Base-by-base conservation (phyloP, 768 basidiomycete species). In the Boletus insuetus region DNA sequence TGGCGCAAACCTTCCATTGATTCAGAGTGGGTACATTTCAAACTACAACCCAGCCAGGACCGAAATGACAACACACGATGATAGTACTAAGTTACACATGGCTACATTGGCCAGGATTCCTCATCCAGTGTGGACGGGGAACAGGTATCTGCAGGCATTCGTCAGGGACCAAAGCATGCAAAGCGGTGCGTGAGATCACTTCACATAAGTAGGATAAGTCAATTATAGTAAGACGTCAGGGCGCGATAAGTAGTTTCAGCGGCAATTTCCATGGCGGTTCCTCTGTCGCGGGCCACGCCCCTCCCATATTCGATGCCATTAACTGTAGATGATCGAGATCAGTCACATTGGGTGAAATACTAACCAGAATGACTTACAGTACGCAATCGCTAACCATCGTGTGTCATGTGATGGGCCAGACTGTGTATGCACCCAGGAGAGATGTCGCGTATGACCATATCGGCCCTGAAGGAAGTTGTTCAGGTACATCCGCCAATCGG, bases 381-480 rank as follows among this genome's bases (percentile, higher is more conserved):
- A 69, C 13, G 63, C 65, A 57, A 65, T 44, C 2, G 58, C 61
- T 39, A 37, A 19, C 68, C 68, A 69, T 44, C 54, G 59, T 22
- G 68, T 58, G 8, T 68, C 51, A 29, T 69, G 59, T 31, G 59
- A 49, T 22, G 69, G 58, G 20, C 68, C 68, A 22, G 58, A 55
- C 24, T 58, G 65, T 31, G 56, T 4, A 41, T 45, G 8, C 8
- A 61, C 14, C 68, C 68, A 69, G n/a, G 65, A 41, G 34, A 71
- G 56, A 19, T 51, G 7, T 51, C 49, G 54, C n/a, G 68, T 65
- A 31, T 68, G 70, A 17, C 68, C 68, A 46, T 70, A 70, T 56
- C 69, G 65, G 7, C 59, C 63, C 52, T 69, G 70, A 35, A 71
- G 68, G 34, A 43, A 69, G 61, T 69, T 69, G 49, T 69, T 69